A percentile compares a stretch with the other conserved stretches of the same genome.
Evolutionary conservation across 1,284 basidiomycete genomes (phyloP).

Genomic region (Heterobasidion parviporum): DNA sequence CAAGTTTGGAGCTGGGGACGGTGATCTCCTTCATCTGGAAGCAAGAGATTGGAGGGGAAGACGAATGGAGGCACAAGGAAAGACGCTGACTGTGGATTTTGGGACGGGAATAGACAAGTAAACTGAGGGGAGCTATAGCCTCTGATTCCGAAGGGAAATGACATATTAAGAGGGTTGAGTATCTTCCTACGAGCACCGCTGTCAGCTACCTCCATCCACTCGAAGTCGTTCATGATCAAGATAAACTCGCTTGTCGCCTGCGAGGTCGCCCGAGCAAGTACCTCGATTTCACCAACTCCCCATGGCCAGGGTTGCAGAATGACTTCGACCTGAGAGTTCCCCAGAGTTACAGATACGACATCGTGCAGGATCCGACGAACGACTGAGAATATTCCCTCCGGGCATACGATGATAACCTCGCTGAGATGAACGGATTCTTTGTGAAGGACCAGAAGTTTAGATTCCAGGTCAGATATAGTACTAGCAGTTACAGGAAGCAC

Average conservation of each 20-base stretch:
- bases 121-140: conserved; percentile 10
- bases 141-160: conserved; percentile 12
- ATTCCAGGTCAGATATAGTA: conserved; percentile 26
- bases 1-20: conserved; percentile 26
- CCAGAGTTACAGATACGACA: conserved; percentile 16
- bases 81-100: conserved; percentile 25
- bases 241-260: conserved; percentile 38
- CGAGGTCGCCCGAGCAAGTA: conserved; percentile 25
- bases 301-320: conserved; percentile 30
- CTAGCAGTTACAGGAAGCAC: conserved; percentile 37
- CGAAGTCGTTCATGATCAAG: conserved; percentile 36
- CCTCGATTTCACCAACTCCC: conserved; percentile 19
- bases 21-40: conserved; percentile 16
- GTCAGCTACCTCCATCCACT: conserved; percentile 22
- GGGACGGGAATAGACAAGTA: conserved; percentile 21
- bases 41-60: conserved; percentile 25
- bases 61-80: conserved; percentile 55
- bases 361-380: conserved; percentile 28
- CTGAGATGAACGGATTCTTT: conserved; percentile 23
- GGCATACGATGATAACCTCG: conserved; percentile 43
- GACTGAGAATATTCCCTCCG: conserved; percentile 26
- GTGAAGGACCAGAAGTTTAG: conserved; percentile 27
- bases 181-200: conserved; percentile 17
- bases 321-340: conserved; percentile 27
- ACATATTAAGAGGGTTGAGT: conserved; percentile 9